Evolutionary conservation across 2,329 filamentous ascomycete species (phyloP), one percentile per base, ranked within the genome.

Genomic region (Colletotrichum neosansevieriae): DNA sequence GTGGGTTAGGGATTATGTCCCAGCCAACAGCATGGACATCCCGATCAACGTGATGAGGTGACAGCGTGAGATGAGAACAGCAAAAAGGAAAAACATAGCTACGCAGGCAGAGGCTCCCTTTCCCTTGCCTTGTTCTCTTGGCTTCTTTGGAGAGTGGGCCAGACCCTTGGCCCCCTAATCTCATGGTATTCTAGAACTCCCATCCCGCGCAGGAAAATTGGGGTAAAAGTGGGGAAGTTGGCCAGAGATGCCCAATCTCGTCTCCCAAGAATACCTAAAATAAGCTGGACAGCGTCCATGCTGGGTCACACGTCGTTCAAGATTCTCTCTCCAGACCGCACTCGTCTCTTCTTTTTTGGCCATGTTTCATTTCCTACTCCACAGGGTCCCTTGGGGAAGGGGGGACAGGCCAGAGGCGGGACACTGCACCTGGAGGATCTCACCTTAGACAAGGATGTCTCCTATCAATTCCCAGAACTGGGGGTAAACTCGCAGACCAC

Each of bases 141-240:
- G 36, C 36, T n/a, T 2, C 36, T n/a, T 2, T 29, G 57, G 19
- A 21, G 3, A 21, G 21, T 21, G 4, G 53, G 54, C 54, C 49
- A 66, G 66, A 40, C 65, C 61, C 34, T 17, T 40, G 40, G 6
- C 21, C 38, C 2, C 42, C 49, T 32, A 45, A 44, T 66, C 54
- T 59, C 24, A 24, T 42, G 54, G 61, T 49, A 57, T 69, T 60
- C 49, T 56, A 67, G 66, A 66, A 65, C 50, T 24, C 49, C 29
- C 61, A 54, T 68, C 54, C 21, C 29, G 54, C 56, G 47, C 40
- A 42, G 53, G 32, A 65, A 60, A 60, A 60, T 60, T 51, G 66
- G 61, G 42, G 54, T 50, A 56, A 17, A 34, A 38, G 61, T 69
- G 61, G 61, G 17, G 61, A 59, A 65, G 49, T 12, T 12, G 12